Percentiles rank a stretch among this genome's conserved stretches.
Evolutionary conservation across 495 filamentous ascomycete species (phyloP).

Genomic region (Bacidia rubella): DNA sequence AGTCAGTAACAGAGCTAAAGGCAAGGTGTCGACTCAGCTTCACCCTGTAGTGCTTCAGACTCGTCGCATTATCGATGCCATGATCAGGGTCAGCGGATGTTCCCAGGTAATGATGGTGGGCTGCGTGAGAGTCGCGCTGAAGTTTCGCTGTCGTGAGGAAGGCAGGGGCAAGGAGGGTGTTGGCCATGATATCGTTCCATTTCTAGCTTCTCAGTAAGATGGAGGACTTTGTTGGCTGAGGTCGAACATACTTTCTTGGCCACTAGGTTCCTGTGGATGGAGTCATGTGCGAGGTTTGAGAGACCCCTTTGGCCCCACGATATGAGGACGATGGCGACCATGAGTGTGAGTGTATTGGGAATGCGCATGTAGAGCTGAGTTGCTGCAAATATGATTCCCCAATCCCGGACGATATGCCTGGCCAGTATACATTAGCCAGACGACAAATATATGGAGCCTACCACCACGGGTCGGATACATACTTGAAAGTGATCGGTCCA

Average conservation of each 20-base stretch:
- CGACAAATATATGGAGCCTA: not conserved
- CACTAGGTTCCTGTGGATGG: not conserved
- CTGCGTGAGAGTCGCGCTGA: not conserved
- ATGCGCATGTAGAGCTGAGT: not conserved
- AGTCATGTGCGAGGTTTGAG: not conserved
- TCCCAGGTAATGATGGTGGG: not conserved
- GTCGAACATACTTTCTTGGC: not conserved
- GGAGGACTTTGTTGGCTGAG: not conserved
- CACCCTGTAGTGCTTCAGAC: not conserved
- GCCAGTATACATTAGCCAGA: not conserved
- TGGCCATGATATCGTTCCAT: not conserved
- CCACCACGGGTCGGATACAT: not conserved
- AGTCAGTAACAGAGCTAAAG: not conserved
- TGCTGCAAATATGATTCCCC: not conserved
- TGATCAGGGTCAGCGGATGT: not conserved
- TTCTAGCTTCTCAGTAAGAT: not conserved
- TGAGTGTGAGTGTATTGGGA: not conserved
- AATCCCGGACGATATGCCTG: not conserved
- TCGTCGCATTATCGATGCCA: not conserved
- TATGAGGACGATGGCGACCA: not conserved
- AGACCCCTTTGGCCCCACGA: not conserved
- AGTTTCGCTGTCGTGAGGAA: not conserved
- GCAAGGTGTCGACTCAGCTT: not conserved
- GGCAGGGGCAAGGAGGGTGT: not conserved
- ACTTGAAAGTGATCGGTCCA: not conserved